Evolutionary conservation across 208 protist genomes (phyloP).

Genomic region (Phytomonas sp.): DNA sequence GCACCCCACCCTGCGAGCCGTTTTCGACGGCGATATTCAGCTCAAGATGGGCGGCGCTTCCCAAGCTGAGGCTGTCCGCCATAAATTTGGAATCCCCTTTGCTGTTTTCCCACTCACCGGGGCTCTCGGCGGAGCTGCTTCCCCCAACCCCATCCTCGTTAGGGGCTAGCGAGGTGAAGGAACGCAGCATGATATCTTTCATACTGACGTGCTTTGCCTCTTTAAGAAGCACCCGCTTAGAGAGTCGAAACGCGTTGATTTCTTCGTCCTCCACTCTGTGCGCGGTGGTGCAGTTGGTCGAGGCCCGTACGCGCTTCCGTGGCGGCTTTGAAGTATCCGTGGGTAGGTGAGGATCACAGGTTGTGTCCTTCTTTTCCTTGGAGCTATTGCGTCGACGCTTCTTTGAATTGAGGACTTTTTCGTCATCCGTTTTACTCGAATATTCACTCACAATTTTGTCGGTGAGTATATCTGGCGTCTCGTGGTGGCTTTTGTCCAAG

Average conservation of each 20-base stretch:
- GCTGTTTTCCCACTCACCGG: neutral
- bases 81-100: neutral
- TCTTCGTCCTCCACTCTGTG: neutral
- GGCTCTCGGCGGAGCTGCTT: neutral
- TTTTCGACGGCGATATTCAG: neutral
- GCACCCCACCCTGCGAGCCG: neutral
- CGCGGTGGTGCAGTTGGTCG: neutral
- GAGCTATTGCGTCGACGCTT: too few relatives aligned
- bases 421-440: neutral
- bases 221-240: conserved; percentile 55
- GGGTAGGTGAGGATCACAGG: neutral
- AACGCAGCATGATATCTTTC: conserved; percentile 38
- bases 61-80: neutral
- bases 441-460: neutral
- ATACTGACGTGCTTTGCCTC: conserved; percentile 56
- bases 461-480: neutral
- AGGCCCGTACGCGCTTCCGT: neutral
- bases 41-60: neutral
- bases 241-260: conserved; percentile 14
- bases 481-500: neutral
- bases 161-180: neutral
- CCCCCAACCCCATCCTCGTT: neutral
- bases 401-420: neutral
- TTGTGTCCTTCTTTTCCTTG: neutral
- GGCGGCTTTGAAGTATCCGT: neutral